Conservation (phyloP, 179 eudicot genomes). For the Heliamphora pulchella region DNA sequence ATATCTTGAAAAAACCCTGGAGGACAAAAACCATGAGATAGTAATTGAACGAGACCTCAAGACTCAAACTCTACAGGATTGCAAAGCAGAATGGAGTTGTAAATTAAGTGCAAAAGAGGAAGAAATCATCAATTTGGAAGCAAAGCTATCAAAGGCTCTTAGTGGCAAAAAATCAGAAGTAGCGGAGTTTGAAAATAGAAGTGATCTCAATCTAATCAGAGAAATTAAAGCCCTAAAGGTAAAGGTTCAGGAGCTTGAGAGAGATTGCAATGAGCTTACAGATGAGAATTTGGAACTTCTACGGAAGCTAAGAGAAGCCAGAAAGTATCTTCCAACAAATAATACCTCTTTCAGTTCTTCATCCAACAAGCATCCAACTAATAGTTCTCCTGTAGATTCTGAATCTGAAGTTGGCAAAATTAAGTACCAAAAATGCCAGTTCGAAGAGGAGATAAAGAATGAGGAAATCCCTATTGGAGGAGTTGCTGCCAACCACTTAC, state of each 20-base stretch:
- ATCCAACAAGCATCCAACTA: neutral
- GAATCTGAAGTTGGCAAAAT: constrained; percentile 22
- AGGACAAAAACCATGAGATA: constrained; percentile 36
- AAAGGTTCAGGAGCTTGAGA: constrained; percentile 47
- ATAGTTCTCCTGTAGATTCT: constrained; percentile 17
- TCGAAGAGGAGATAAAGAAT: constrained; percentile 24
- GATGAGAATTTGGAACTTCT: constrained; percentile 38
- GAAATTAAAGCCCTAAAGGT: constrained; percentile 30
- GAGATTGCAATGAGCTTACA: constrained; percentile 47
- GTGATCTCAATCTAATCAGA: constrained; percentile 19
- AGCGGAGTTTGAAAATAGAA: constrained; percentile 15
- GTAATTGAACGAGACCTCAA: constrained; percentile 30
- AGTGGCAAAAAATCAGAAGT: constrained; percentile 17
- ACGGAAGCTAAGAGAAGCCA: constrained; percentile 29
- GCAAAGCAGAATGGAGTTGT: constrained; percentile 32
- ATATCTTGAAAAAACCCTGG: constrained; percentile 32
- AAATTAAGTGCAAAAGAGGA: constrained; percentile 37
- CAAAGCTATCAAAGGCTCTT: constrained; percentile 23
- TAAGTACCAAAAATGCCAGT: constrained; percentile 22
- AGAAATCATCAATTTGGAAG: constrained; percentile 35
- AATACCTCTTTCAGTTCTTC: constrained; percentile 6
- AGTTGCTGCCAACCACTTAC: constrained; percentile 16
- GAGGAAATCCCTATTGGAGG: constrained; percentile 28
- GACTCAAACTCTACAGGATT: constrained; percentile 26
- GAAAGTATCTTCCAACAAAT: constrained; percentile 1